phyloP scores from a whole-genome alignment of 1,284 basidiomycete genomes.

The Peniophora sp. region DNA sequence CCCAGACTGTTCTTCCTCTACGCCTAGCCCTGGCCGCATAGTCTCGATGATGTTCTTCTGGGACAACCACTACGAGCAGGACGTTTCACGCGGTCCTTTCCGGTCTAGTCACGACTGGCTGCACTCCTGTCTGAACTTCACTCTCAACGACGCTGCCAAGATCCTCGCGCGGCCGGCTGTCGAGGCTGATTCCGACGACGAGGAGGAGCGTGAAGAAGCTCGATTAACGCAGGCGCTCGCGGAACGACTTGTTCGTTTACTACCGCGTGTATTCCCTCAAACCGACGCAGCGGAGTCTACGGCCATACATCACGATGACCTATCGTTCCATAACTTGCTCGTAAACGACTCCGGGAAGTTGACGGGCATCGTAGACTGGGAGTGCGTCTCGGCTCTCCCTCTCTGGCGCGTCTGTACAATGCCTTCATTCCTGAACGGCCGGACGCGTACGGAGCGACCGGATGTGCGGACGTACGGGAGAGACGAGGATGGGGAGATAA shows the following conservation, averaged over 20 bases:
- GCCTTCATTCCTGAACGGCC: neutral
- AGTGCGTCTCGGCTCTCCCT: constrained; percentile 5
- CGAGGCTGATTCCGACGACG: neutral
- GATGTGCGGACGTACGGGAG: neutral
- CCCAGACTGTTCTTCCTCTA: neutral
- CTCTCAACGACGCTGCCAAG: neutral
- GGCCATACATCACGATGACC: constrained; percentile 7
- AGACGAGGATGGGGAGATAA: neutral
- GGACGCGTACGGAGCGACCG: constrained; percentile 1
- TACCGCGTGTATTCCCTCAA: neutral
- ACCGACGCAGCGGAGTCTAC: constrained; percentile 1
- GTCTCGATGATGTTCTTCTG: constrained; percentile 4
- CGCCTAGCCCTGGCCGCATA: neutral
- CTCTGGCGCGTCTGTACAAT: constrained; percentile 2
- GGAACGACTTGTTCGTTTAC: neutral
- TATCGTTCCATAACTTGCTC: constrained; percentile 4
- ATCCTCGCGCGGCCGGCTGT: neutral
- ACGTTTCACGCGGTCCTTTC: constrained; percentile 2
- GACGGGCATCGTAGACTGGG: constrained; percentile 7
- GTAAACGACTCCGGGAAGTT: constrained; percentile 3
- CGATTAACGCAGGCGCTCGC: neutral
- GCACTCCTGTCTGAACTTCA: constrained; percentile 1
- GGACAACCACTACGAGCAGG: constrained; percentile 4
- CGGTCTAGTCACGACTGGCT: constrained; percentile 4
- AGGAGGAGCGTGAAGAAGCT: constrained; percentile 1